Percentiles rank a stretch among this genome's conserved stretches.
phyloP scores from a whole-genome alignment of 2,329 filamentous ascomycete genomes.

The Clonostachys sp. region DNA sequence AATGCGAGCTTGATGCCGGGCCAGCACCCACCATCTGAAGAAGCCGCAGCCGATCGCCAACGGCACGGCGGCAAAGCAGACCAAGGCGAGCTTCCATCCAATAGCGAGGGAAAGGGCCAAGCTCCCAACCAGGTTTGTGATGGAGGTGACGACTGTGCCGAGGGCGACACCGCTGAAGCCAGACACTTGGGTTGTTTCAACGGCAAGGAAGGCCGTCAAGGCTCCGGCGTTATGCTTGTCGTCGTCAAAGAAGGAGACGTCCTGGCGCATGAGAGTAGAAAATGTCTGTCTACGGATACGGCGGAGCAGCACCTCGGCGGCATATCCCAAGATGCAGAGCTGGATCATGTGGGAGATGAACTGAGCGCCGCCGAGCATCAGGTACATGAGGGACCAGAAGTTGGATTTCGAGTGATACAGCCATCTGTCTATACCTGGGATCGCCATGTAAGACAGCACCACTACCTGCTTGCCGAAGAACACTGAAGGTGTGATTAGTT shows the following conservation, averaged over 20 bases:
- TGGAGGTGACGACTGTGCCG: slow-evolving; percentile 18
- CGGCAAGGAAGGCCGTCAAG: slow-evolving; percentile 24
- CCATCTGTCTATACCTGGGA: not conserved
- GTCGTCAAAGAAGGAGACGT: slow-evolving; percentile 35
- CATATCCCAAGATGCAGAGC: slow-evolving; percentile 25
- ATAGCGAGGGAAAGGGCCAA: slow-evolving; percentile 65
- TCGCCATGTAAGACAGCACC: not conserved
- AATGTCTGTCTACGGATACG: slow-evolving; percentile 69
- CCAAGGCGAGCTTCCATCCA: slow-evolving; percentile 79
- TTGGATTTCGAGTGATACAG: slow-evolving; percentile 31
- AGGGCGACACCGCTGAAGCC: slow-evolving; percentile 37
- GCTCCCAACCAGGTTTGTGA: slow-evolving; percentile 64
- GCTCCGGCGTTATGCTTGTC: slow-evolving; percentile 31
- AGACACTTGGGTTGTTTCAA: slow-evolving; percentile 27
- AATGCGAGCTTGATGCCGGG: slow-evolving; percentile 41
- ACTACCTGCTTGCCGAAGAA: slow-evolving; percentile 3
- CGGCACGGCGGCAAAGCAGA: slow-evolving; percentile 76
- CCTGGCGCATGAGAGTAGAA: slow-evolving; percentile 28
- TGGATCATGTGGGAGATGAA: slow-evolving; percentile 35
- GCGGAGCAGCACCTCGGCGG: slow-evolving; percentile 55
- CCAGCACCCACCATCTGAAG: slow-evolving; percentile 31
- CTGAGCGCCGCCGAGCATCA: slow-evolving; percentile 38
- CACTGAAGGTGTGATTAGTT: not conserved
- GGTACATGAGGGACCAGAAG: slow-evolving; percentile 49
- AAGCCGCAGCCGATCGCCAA: slow-evolving; percentile 71